phyloP scores from a whole-genome alignment of 768 basidiomycete species.

The Trametes cinnabarina region DNA sequence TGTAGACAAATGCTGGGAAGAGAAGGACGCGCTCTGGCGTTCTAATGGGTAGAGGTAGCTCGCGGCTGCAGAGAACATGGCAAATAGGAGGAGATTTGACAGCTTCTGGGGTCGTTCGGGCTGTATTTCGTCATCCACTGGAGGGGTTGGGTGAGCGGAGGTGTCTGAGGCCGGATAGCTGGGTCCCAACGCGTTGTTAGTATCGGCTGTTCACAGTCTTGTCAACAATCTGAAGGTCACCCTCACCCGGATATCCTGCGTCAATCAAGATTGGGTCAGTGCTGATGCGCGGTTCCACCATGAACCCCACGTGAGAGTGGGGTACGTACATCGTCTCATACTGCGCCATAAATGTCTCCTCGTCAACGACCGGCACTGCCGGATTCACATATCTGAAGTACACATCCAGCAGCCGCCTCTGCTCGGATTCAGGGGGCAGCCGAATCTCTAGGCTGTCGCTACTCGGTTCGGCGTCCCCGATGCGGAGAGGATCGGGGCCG shows the following conservation, averaged over 20 bases:
- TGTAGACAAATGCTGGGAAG: neutral
- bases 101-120: constrained; percentile 55
- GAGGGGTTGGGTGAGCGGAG: neutral
- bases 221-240: too few relatives aligned
- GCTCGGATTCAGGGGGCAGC: constrained; percentile 63
- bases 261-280: neutral
- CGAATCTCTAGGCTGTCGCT: constrained; percentile 28
- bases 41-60: constrained; percentile 50
- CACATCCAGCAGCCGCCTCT: constrained; percentile 66
- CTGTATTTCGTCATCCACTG: neutral
- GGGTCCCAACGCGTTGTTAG: neutral
- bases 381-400: constrained; percentile 87
- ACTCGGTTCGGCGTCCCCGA: neutral
- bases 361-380: constrained; percentile 74
- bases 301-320: too few relatives aligned
- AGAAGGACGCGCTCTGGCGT: neutral
- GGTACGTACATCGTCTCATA: constrained; percentile 32
- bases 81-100: constrained; percentile 67
- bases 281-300: too few relatives aligned
- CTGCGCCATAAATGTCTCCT: constrained; percentile 62
- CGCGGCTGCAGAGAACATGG: constrained; percentile 80
- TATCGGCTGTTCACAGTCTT: too few relatives aligned
- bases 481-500: constrained; percentile 29
- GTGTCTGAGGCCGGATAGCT: neutral
- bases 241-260: constrained; percentile 3